phyloP scores from a whole-genome alignment of 2,329 filamentous ascomycete species.

The Apiospora hydei region DNA sequence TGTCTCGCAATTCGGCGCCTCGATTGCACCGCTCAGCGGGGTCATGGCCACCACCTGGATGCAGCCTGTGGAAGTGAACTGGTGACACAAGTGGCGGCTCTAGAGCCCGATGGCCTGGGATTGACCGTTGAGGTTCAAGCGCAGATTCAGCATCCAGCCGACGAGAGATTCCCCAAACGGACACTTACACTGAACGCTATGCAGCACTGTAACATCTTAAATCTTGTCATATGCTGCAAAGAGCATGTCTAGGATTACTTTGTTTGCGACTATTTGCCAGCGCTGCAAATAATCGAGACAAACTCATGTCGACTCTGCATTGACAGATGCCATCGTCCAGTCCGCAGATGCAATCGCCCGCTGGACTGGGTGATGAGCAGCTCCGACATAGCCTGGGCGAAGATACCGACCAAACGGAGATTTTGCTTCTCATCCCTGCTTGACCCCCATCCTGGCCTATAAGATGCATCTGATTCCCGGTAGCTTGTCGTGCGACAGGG shows the following conservation, averaged over 20 bases:
- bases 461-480: not conserved
- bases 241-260: not conserved
- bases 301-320: constrained; percentile 12
- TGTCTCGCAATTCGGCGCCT: constrained; percentile 3
- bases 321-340: constrained; percentile 17
- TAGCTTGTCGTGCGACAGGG: not conserved
- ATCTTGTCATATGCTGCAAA: not conserved
- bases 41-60: not conserved
- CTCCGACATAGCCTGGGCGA: not conserved
- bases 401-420: not conserved
- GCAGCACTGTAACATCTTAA: not conserved
- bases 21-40: not conserved
- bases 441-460: not conserved
- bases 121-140: not conserved
- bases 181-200: not conserved
- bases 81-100: not conserved
- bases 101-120: not conserved
- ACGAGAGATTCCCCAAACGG: not conserved
- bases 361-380: not conserved
- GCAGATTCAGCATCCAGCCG: not conserved
- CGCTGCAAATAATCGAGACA: not conserved
- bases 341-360: constrained; percentile 1
- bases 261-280: not conserved
- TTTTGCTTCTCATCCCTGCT: not conserved
- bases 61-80: not conserved